Evolutionary conservation across 371 early-diverging fungal species (phyloP).

Genomic region (Lichtheimia ramosa): DNA sequence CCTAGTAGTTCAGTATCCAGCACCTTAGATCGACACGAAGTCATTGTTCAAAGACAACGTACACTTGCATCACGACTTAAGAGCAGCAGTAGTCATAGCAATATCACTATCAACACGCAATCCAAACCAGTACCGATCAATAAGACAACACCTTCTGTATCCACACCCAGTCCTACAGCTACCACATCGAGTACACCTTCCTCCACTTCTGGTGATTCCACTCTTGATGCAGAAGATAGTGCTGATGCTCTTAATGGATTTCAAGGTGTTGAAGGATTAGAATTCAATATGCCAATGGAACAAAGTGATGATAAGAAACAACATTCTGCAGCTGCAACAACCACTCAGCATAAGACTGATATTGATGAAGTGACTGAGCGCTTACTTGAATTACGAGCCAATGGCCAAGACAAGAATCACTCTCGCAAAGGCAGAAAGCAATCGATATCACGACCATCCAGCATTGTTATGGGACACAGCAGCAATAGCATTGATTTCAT

Average conservation of each 20-base stretch:
- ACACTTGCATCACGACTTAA: conserved; percentile 12
- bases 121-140: conserved; percentile 6
- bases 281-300: conserved; percentile 1
- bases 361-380: conserved; percentile 14
- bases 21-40: conserved; percentile 5
- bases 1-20: background rate
- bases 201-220: conserved; percentile 4
- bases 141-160: background rate
- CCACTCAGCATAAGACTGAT: background rate
- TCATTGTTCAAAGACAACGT: conserved; percentile 8
- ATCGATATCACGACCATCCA: conserved; percentile 11
- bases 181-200: conserved; percentile 19
- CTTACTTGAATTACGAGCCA: conserved; percentile 8
- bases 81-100: background rate
- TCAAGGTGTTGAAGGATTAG: background rate
- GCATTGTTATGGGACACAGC: background rate
- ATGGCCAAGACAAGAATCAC: background rate
- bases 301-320: background rate
- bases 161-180: conserved; percentile 5
- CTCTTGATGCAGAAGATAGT: background rate
- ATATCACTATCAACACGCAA: no score
- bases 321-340: background rate
- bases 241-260: background rate
- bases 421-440: background rate
- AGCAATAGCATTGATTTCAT: conserved; percentile 11